Evolutionary conservation across 441 rosid genomes (phyloP).

Genomic region (Adansonia rubrostipa): DNA sequence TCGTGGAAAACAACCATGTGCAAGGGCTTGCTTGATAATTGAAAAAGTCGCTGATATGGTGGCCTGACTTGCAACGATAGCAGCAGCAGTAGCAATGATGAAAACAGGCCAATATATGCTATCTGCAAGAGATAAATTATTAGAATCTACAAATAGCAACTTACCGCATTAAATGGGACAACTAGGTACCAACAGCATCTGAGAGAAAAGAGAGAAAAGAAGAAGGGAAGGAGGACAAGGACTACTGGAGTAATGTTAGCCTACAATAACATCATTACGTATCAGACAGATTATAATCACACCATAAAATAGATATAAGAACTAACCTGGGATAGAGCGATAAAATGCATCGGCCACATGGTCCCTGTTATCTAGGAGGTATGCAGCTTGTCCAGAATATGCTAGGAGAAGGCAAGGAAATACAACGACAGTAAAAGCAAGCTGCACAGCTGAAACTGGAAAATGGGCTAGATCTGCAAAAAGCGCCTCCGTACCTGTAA

Average conservation of each 20-base stretch:
- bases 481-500: conserved; percentile 88
- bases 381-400: conserved; percentile 95
- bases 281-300: conserved; percentile 19
- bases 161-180: not conserved
- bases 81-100: conserved; percentile 83
- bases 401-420: conserved; percentile 93
- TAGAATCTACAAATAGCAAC: not conserved
- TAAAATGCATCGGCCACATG: conserved; percentile 72
- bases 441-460: conserved; percentile 79
- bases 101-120: conserved; percentile 93
- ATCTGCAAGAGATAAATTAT: conserved; percentile 42
- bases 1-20: conserved; percentile 91
- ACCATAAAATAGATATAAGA: conserved; percentile 10
- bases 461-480: conserved; percentile 91
- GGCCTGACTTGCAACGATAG: conserved; percentile 94
- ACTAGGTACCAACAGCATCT: not conserved
- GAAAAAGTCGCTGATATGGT: conserved; percentile 92
- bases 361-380: conserved; percentile 57
- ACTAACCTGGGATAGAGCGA: conserved; percentile 83
- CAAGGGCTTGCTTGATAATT: conserved; percentile 86
- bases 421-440: conserved; percentile 85
- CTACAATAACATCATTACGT: not conserved
- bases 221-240: not conserved
- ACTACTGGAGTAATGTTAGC: not conserved
- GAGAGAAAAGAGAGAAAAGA: not conserved